Base-by-base conservation (phyloP, 2,329 filamentous ascomycete species). In the Byssothecium circinans region DNA sequence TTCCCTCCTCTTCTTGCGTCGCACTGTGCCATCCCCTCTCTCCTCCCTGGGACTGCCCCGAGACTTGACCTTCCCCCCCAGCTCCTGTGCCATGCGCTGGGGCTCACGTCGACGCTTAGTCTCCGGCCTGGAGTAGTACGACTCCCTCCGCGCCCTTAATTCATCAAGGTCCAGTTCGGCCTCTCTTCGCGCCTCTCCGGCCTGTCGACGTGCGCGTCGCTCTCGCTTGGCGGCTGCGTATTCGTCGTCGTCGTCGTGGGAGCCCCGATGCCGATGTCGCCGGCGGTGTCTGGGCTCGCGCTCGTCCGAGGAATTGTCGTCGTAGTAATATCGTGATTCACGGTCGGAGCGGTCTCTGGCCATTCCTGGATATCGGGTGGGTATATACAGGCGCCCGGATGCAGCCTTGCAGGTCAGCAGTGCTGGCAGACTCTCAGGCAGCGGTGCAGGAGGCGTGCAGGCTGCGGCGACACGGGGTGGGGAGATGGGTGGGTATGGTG, bases 141-240 rank as follows among this genome's bases (percentile, higher is more conserved):
- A 66, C 23, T 66, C 64, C 54, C 73, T 52, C 44, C 64, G 63
- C 25, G 61, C 62, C 43, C 73, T 57, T 40, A 75, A 50, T 42
- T 75, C 73, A 42, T 74, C 68, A 32, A 74, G 49, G 49, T 74
- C 72, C 19, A 71, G 55, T 52, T 71, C 64, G 27, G 65, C 62
- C 42, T 60, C 52, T 2, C 61, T 50, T 19, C 64, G 35, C 0
- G 57, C 58, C 25, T 68, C 65, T 6, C 67, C 64, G 29, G 64
- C 60, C 18, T 59, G 60, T n/a, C 64, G 62, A 35, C 63, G 64
- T 51, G 65, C 64, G 44, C 65, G 48, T 35, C 65, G 62, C 39
- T 68, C 64, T 30, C 65, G 61, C 41, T 53, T 61, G 40, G 60
- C 60, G n/a, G 54, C 53, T 1, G 46, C 44, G 34, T 60, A 56